Base-by-base conservation (phyloP, 1,139 yeast species). In the Yamadazyma dendronema region DNA sequence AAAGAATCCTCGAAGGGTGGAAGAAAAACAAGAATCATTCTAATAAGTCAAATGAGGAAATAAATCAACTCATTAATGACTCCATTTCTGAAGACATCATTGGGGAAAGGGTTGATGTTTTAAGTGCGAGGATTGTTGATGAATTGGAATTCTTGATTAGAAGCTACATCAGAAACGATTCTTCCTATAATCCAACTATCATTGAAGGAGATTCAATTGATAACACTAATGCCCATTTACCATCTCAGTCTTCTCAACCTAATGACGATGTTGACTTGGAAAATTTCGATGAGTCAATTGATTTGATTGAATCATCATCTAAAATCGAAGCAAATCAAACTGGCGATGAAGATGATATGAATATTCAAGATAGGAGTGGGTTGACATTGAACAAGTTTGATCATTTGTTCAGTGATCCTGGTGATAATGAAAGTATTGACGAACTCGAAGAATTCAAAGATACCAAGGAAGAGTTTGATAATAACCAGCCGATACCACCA, bases 101-200 rank as follows among this genome's bases (percentile, higher is more conserved):
- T 13, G 70, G 71, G 4, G 68, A 68, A 3, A 72, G 82, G 46
- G 73, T 83, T 37, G 97, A 88, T 59, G 67, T 85, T 11, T 63
- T 88, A 40, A 82, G 94, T 55, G 92, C 94, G 3, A 67, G 94
- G 47, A 83, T 87, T 2, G 74, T 86, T 29, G 87, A 84, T 48
- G 95, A 88, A 55, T 75, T 86, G 44, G 77, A 76, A 45, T 69
- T 53, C 40, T 58, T 71, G 36, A 65, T 71, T 22, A 42, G 72
- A 16, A 64, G 56, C 45, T 70, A 65, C 42, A 52, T 65, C 17
- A 50, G 52, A 24, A 50, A 49, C 37, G 64, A 59, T 16, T 39
- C 52, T 1, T 31, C 51, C 2, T 43, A 51, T 17, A 43, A 41
- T 25, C 49, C 52, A 9, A 52, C 59, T 3, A 56, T 59, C 10